phyloP scores from a whole-genome alignment of 345 rosid genomes.

The Rhizophora apiculata region DNA sequence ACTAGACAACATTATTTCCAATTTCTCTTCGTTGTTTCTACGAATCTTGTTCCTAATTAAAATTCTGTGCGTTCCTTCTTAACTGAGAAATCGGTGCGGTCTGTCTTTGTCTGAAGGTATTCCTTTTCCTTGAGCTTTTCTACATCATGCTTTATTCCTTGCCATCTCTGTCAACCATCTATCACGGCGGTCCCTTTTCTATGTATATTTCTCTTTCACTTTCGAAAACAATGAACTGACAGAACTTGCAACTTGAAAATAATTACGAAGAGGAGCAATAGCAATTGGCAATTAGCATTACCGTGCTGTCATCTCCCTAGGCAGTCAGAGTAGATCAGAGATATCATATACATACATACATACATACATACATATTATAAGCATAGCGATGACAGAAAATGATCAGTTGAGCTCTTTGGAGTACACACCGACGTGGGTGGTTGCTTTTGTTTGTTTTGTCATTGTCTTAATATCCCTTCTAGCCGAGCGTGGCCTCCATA shows the following conservation, averaged over 20 bases:
- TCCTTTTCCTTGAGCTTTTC: slow-evolving; percentile 17
- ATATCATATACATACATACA: too few species aligned
- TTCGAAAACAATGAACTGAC: not conserved
- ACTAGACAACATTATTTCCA: too few species aligned
- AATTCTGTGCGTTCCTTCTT: not conserved
- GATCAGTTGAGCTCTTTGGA: slow-evolving; percentile 37
- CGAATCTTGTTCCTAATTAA: too few species aligned
- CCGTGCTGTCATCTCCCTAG: too few species aligned
- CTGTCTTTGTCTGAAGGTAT: slow-evolving; percentile 1
- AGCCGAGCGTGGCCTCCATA: slow-evolving; percentile 73
- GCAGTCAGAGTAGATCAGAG: too few species aligned
- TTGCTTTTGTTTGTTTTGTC: slow-evolving; percentile 66
- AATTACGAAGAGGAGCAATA: too few species aligned
- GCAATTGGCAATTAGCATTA: too few species aligned
- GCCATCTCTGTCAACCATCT: not conserved
- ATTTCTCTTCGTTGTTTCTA: too few species aligned
- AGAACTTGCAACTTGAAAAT: not conserved
- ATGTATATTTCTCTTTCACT: not conserved
- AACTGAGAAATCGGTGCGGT: not conserved
- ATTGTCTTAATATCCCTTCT: slow-evolving; percentile 60
- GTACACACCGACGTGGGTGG: slow-evolving; percentile 81
- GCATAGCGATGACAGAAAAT: too few species aligned
- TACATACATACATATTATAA: too few species aligned
- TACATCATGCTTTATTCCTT: not conserved
- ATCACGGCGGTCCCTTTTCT: too few species aligned